phyloP scores from a whole-genome alignment of 495 filamentous ascomycete genomes.

The Pseudevernia furfuracea region DNA sequence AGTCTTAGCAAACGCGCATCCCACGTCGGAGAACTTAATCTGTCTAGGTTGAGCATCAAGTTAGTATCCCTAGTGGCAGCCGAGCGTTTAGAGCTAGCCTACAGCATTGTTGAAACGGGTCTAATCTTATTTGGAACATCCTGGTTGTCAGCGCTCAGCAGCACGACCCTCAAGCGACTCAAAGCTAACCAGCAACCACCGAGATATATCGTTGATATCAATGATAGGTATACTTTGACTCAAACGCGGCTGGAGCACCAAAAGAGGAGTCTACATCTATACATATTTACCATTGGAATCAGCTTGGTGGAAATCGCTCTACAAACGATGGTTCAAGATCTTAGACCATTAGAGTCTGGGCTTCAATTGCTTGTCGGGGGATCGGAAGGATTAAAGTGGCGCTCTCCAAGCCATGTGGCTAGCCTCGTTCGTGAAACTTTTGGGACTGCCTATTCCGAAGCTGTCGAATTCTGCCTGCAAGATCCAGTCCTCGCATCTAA shows the following conservation, averaged over 20 bases:
- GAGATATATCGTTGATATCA: conserved; percentile 3
- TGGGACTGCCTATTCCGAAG: background rate
- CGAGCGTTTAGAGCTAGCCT: conserved; percentile 7
- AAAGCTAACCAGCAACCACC: background rate
- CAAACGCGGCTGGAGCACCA: background rate
- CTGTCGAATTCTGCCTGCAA: conserved; percentile 2
- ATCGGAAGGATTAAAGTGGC: background rate
- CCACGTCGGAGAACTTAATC: background rate
- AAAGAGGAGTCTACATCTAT: background rate
- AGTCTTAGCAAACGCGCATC: background rate
- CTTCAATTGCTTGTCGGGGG: background rate
- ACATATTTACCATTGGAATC: background rate
- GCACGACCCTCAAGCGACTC: conserved; percentile 4
- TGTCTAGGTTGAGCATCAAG: background rate
- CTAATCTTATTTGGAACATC: conserved; percentile 10
- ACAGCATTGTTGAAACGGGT: conserved; percentile 5
- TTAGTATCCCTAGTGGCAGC: background rate
- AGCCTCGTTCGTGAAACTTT: background rate
- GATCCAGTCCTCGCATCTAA: background rate
- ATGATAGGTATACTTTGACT: background rate
- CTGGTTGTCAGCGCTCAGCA: conserved; percentile 13
- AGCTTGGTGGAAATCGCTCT: conserved; percentile 3
- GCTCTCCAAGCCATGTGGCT: background rate
- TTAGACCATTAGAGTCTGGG: background rate
- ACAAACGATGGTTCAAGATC: background rate